Base-by-base conservation (phyloP, 805 yeast genomes). In the Scheffersomyces coipomensis region DNA sequence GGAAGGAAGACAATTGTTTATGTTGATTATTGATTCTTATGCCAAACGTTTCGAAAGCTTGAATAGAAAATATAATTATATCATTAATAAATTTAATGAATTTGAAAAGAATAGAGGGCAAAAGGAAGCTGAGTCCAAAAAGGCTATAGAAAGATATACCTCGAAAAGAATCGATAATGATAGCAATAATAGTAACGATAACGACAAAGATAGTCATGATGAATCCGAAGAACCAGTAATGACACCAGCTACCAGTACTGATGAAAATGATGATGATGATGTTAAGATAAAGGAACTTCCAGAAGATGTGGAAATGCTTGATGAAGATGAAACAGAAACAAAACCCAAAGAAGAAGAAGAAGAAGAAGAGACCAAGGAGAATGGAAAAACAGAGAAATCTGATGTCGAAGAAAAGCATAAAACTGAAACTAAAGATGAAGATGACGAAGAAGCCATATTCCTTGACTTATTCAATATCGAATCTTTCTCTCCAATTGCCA, bases 11-110 rank as follows among this genome's bases (percentile, higher is more conserved):
- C 95, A 88, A 58, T 67, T 95, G 38, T 78, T 89, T 64, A 79
- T 93, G 77, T 73, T 85, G 27, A 89, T 93, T 48, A 82, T 93
- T 37, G 90, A 88, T 55, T 84, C 97, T 0, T 90, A 88, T 60
- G 88, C 88, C 10, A 85, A 84, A 48, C 72, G 97, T 44, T 87
- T 93, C 57, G 76, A 75, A 37, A 73, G 86, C 37, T 71, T 91
- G 46, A 88, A 90, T 64, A 62, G 83, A 45, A 84, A 85, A 45
- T 84, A 83, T 52, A 75, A 71, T 33, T 79, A 78, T 52, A 81
- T 86, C 21, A 74, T 85, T 67, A 65, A 69, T 42, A 79, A 78
- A 43, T 89, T 85, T 50, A 63, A 70, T 18, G 73, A 70, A 29
- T 78, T 73, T 42, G 79, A 78, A 35, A 60, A 60, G 27, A 71